Percentiles rank a stretch among this genome's conserved stretches.
Evolutionary conservation across 345 rosid species (phyloP).

Genomic region (Jatropha curcas): DNA sequence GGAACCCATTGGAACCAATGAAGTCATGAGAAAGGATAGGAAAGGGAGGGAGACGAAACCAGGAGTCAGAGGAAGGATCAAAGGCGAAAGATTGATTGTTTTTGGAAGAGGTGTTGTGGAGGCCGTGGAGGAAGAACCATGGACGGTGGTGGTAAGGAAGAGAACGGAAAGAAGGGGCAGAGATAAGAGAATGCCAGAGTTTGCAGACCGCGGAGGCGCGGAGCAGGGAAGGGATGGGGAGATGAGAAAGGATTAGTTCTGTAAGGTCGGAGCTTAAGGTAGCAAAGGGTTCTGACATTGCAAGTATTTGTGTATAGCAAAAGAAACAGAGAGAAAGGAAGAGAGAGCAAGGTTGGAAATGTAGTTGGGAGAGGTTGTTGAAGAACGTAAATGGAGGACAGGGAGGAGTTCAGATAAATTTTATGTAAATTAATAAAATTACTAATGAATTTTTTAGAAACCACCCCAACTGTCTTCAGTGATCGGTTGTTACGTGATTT

Average conservation of each 20-base stretch:
- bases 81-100: constrained; percentile 84
- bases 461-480: too few relatives aligned
- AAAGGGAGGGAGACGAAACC: constrained; percentile 64
- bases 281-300: constrained; percentile 36
- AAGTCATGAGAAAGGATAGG: constrained; percentile 40
- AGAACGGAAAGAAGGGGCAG: constrained; percentile 36
- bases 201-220: constrained; percentile 81
- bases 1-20: constrained; percentile 58
- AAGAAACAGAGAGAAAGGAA: neutral
- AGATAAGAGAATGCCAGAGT: constrained; percentile 56
- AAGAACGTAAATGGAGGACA: neutral
- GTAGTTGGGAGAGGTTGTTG: neutral
- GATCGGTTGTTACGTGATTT: too few relatives aligned
- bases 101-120: constrained; percentile 75
- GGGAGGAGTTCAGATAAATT: too few relatives aligned
- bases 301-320: neutral
- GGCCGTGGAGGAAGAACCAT: constrained; percentile 89
- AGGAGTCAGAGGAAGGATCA: constrained; percentile 66
- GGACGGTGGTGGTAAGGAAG: constrained; percentile 36
- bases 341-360: neutral
- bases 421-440: too few relatives aligned
- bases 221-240: constrained; percentile 71
- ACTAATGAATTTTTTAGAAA: too few relatives aligned
- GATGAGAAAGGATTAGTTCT: constrained; percentile 59
- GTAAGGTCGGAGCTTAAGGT: constrained; percentile 55